Conservation (phyloP, 306 rosid genomes). For the Sophora flavescens region DNA sequence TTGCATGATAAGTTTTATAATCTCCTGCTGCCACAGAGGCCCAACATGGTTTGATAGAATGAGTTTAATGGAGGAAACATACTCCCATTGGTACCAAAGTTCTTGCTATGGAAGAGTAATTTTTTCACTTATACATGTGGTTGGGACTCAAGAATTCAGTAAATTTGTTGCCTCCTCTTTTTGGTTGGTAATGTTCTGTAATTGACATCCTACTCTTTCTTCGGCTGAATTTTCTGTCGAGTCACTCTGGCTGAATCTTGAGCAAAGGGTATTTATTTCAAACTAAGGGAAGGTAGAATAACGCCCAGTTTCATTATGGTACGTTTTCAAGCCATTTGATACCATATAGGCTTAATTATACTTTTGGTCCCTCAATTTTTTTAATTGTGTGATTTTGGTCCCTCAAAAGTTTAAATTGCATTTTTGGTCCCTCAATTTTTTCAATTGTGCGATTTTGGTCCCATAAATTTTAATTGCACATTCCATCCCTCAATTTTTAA, state of each 20-base stretch:
- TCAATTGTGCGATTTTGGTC: too few relatives aligned
- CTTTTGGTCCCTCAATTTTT: too few relatives aligned
- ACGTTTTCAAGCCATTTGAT: not conserved
- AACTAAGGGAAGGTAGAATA: not conserved
- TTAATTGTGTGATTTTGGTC: too few relatives aligned
- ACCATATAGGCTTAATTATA: too few relatives aligned
- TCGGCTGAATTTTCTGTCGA: not conserved
- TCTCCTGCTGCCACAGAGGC: slow-evolving; percentile 94
- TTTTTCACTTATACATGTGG: slow-evolving; percentile 20
- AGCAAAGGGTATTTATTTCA: not conserved
- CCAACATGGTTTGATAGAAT: slow-evolving; percentile 78
- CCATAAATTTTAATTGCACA: too few relatives aligned
- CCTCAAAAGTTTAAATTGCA: too few relatives aligned
- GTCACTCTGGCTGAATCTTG: not conserved
- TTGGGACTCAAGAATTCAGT: slow-evolving; percentile 18
- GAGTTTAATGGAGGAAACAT: not conserved
- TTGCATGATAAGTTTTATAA: slow-evolving; percentile 92
- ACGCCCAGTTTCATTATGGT: not conserved
- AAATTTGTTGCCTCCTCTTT: slow-evolving; percentile 1
- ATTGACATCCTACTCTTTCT: not conserved
- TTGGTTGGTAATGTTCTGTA: slow-evolving; percentile 41
- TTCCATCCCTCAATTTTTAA: too few relatives aligned
- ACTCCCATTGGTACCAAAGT: not conserved
- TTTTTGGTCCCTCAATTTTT: too few relatives aligned
- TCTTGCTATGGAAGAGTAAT: slow-evolving; percentile 4